Evolutionary conservation across 495 filamentous ascomycete genomes (phyloP).

Genomic region (Immersiella caudata): DNA sequence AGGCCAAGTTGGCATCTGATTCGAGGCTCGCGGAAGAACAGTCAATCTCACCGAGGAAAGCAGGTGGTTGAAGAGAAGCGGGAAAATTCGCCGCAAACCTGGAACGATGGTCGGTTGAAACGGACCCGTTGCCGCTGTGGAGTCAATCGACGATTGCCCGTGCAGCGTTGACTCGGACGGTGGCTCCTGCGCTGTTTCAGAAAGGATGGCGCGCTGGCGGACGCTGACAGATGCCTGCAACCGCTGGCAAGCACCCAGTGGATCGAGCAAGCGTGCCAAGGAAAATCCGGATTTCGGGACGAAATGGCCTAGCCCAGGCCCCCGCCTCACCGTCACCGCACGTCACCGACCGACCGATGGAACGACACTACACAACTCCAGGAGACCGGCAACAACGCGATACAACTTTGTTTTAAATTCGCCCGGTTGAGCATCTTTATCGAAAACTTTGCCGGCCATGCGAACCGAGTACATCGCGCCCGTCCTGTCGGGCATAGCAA

Average conservation of each 20-base stretch:
- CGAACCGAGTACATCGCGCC: constrained; percentile 26
- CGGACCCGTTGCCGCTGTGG: neutral
- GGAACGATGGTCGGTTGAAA: neutral
- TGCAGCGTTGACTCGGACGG: neutral
- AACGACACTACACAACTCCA: neutral
- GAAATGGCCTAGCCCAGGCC: neutral
- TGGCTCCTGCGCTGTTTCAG: constrained; percentile 3
- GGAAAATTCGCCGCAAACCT: neutral
- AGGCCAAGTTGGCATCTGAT: too few species aligned
- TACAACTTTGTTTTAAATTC: neutral
- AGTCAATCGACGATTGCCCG: neutral
- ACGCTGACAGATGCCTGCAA: constrained; percentile 9
- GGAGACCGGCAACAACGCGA: neutral
- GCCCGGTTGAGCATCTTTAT: neutral
- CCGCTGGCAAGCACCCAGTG: neutral
- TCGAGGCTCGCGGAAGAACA: neutral
- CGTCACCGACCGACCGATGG: neutral
- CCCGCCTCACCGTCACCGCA: neutral
- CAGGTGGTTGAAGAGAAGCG: neutral
- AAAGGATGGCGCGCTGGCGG: constrained; percentile 4
- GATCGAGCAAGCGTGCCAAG: neutral
- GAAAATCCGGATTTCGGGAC: constrained; percentile 1
- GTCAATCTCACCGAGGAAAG: neutral
- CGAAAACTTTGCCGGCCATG: constrained; percentile 14
- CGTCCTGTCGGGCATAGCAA: constrained; percentile 29